phyloP scores from a whole-genome alignment of 1,139 yeast species.

The Hyphopichia fennica region DNA sequence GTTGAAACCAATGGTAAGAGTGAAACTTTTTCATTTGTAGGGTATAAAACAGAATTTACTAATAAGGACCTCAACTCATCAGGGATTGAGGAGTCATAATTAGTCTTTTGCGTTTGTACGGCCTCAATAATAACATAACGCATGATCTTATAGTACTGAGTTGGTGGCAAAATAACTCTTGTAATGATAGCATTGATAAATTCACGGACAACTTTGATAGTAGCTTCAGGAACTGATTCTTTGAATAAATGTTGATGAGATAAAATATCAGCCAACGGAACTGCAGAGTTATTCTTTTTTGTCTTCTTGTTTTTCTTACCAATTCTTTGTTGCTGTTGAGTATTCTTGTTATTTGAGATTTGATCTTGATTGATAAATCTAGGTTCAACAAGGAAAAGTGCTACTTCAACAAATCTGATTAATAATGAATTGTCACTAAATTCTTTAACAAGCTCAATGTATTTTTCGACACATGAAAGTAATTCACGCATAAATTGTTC shows the following conservation, averaged over 20 bases:
- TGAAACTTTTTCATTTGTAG: conserved; percentile 62
- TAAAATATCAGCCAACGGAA: conserved; percentile 66
- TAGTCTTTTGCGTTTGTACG: conserved; percentile 28
- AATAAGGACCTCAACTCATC: conserved; percentile 40
- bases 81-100: conserved; percentile 26
- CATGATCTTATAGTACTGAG: conserved; percentile 62
- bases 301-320: conserved; percentile 23
- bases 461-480: conserved; percentile 26
- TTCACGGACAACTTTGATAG: conserved; percentile 38
- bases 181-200: conserved; percentile 53
- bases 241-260: conserved; percentile 65
- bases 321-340: conserved; percentile 5
- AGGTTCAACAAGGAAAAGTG: conserved; percentile 46
- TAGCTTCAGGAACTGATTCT: conserved; percentile 35
- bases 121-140: conserved; percentile 55
- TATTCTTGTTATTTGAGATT: conserved; percentile 1
- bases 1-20: conserved; percentile 70
- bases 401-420: conserved; percentile 46
- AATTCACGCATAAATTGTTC: conserved; percentile 32
- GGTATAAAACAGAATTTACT: conserved; percentile 57
- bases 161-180: conserved; percentile 57
- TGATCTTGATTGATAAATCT: conserved; percentile 15
- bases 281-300: conserved; percentile 43
- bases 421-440: conserved; percentile 41
- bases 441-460: conserved; percentile 30